Evolutionary conservation across 176 grass and related monocot species (phyloP).

Genomic region (Typha latifolia): DNA sequence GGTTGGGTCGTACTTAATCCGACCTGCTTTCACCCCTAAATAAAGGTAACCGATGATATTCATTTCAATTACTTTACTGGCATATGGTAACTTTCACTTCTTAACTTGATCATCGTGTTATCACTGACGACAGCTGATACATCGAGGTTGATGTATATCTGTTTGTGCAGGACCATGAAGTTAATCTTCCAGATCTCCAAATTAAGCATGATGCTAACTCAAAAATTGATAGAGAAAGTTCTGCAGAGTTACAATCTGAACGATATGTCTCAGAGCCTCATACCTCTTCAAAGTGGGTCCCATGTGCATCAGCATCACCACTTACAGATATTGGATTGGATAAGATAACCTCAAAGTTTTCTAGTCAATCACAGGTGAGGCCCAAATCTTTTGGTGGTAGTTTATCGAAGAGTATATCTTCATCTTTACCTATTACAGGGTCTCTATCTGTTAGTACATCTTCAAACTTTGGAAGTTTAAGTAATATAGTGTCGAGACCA

Average conservation of each 20-base stretch:
- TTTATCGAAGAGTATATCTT: background rate
- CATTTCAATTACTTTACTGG: too few species aligned
- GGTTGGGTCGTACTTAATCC: too few species aligned
- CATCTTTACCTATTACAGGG: slow-evolving; percentile 38
- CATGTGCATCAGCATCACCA: slow-evolving; percentile 16
- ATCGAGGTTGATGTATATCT: background rate
- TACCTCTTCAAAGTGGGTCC: slow-evolving; percentile 22
- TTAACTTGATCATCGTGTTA: background rate
- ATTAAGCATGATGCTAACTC: slow-evolving; percentile 29
- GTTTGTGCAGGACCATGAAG: slow-evolving; percentile 46
- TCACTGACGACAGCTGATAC: background rate
- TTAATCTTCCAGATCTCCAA: slow-evolving; percentile 17
- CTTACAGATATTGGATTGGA: slow-evolving; percentile 24
- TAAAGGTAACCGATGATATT: too few species aligned
- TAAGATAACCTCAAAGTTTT: slow-evolving; percentile 36
- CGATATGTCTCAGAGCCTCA: slow-evolving; percentile 18
- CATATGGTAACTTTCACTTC: background rate
- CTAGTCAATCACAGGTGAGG: background rate
- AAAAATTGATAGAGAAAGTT: slow-evolving; percentile 37
- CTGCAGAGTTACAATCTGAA: slow-evolving; percentile 22
- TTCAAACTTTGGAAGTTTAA: slow-evolving; percentile 35
- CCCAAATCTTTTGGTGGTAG: too few species aligned
- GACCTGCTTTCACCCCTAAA: too few species aligned
- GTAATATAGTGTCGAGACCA: slow-evolving; percentile 13
- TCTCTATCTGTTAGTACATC: slow-evolving; percentile 13